Evolutionary conservation across 495 filamentous ascomycete species (phyloP).

Genomic region (Hypoxylon fragiforme): DNA sequence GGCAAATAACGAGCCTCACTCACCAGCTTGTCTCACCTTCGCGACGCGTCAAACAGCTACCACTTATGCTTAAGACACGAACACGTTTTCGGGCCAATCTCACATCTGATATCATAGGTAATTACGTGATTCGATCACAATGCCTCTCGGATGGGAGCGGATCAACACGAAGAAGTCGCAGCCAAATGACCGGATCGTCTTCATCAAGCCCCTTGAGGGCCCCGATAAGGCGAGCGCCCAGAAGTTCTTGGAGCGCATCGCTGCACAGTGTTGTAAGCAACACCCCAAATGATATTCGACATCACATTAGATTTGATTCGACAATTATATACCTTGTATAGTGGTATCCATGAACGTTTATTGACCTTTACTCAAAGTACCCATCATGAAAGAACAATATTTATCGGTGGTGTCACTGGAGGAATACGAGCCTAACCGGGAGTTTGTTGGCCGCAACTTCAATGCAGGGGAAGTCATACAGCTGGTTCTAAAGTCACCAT

Average conservation of each 20-base stretch:
- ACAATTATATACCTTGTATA: too few relatives aligned
- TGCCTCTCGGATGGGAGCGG: slow-evolving; percentile 70
- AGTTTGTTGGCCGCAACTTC: slow-evolving; percentile 80
- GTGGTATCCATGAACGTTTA: too few relatives aligned
- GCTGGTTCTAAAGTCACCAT: slow-evolving; percentile 68
- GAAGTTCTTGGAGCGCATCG: slow-evolving; percentile 74
- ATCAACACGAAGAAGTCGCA: slow-evolving; percentile 66
- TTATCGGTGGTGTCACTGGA: slow-evolving; percentile 73
- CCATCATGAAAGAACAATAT: slow-evolving; percentile 71
- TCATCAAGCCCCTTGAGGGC: slow-evolving; percentile 74
- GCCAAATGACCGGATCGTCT: slow-evolving; percentile 71
- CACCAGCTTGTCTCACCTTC: not conserved
- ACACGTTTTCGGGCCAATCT: too few relatives aligned
- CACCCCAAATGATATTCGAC: not conserved
- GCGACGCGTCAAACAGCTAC: not conserved
- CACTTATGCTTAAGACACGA: not conserved
- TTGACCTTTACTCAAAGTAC: slow-evolving; percentile 40
- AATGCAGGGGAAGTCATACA: slow-evolving; percentile 84
- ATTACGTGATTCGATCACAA: slow-evolving; percentile 36
- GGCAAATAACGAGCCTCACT: too few relatives aligned
- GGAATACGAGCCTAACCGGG: slow-evolving; percentile 71
- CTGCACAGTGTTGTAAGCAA: slow-evolving; percentile 66
- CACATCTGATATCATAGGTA: too few relatives aligned
- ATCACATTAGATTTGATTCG: not conserved
- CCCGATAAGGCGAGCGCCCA: slow-evolving; percentile 60